Evolutionary conservation across 225 moss, liverwort and hornwort genomes (phyloP), one percentile per base, ranked within the genome.

Genomic region (Bryoerythrophyllum caledonicum): DNA sequence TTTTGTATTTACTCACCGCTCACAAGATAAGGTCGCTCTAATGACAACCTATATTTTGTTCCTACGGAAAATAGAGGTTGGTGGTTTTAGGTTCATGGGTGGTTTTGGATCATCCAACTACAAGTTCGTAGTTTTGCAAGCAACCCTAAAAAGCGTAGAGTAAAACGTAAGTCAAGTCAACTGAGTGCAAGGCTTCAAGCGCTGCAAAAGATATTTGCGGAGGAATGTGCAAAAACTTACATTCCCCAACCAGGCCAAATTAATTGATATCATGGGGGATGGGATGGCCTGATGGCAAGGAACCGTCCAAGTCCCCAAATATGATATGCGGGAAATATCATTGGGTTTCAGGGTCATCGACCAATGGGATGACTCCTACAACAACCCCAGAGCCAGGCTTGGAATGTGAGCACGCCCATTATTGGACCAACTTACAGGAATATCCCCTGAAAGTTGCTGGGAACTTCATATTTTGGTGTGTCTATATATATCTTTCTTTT

Each of bases 321-420:
- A 10, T 38, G 38, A 38, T 10, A 38, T 38, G 38, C 9, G 0
- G 15, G 63, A 32, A 41, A 30, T 32, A 13, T 8, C 64, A 34
- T 14, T 10, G 35, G 43, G 10, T 0, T 13, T 28, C 11, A 12
- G 59, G 1, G 34, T 14, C 43, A 12, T 32, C 17, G 30, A 23
- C 77, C 71, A 55, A 65, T 72, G 2, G 16, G 58, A 37, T 46
- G 26, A 25, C 48, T 78, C 46, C 72, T 65, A 34, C 78, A 57
- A 65, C 57, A 57, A 7, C 71, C 71, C 71, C 17, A 23, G 68
- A 28, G 63, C 63, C 43, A n/a, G 63, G 30, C 40, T 77, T 9
- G 70, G 32, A 54, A 23, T 43, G 8, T 0, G 43, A 23, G 43
- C 58, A 11, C 3, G 10, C 44, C n/a, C 32, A 12, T 55, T 23